These are phyloP conservation scores for Hemisphaericaspora nanyangensis DNA, from an alignment of 805 yeast species.

Conservation along the genomic window DNA sequence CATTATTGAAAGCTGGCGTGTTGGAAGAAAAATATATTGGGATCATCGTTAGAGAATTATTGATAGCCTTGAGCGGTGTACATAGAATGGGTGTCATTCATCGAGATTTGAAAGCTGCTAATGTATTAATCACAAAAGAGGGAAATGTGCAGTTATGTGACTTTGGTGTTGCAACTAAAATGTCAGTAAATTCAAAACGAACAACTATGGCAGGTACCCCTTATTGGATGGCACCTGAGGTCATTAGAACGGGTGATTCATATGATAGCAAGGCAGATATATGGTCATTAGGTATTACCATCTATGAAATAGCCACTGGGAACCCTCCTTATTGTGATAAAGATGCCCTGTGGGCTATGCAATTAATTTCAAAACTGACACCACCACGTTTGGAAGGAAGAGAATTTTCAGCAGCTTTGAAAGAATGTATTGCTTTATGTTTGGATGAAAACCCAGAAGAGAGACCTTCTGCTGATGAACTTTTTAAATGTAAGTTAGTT, in stretches of 20 bases:
- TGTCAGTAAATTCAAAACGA: slow-evolving; percentile 73
- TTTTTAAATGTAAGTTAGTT: slow-evolving; percentile 71
- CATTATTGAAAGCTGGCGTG: slow-evolving; percentile 79
- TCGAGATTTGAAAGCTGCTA: slow-evolving; percentile 95
- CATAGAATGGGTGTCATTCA: slow-evolving; percentile 92
- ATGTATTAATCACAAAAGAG: slow-evolving; percentile 80
- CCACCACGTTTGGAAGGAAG: slow-evolving; percentile 95
- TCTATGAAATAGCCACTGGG: slow-evolving; percentile 93
- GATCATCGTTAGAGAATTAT: slow-evolving; percentile 78
- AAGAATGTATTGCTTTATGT: slow-evolving; percentile 87
- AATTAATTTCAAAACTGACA: slow-evolving; percentile 83
- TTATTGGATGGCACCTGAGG: slow-evolving; percentile 99
- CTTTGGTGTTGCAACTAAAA: slow-evolving; percentile 96
- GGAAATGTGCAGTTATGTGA: slow-evolving; percentile 93
- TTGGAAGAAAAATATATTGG: slow-evolving; percentile 82
- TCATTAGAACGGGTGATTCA: slow-evolving; percentile 82
- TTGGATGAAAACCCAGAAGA: slow-evolving; percentile 91
- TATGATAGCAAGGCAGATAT: slow-evolving; percentile 92
- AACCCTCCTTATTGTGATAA: slow-evolving; percentile 96
- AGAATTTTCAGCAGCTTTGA: slow-evolving; percentile 68
- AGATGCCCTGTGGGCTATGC: slow-evolving; percentile 94
- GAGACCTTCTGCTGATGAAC: slow-evolving; percentile 82
- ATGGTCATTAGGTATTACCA: slow-evolving; percentile 95
- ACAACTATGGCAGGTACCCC: slow-evolving; percentile 96
- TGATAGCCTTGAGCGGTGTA: slow-evolving; percentile 73